Evolutionary conservation across 139 green algal genomes (phyloP), one percentile per base, ranked within the genome.

Genomic region (Gonium pectorale): DNA sequence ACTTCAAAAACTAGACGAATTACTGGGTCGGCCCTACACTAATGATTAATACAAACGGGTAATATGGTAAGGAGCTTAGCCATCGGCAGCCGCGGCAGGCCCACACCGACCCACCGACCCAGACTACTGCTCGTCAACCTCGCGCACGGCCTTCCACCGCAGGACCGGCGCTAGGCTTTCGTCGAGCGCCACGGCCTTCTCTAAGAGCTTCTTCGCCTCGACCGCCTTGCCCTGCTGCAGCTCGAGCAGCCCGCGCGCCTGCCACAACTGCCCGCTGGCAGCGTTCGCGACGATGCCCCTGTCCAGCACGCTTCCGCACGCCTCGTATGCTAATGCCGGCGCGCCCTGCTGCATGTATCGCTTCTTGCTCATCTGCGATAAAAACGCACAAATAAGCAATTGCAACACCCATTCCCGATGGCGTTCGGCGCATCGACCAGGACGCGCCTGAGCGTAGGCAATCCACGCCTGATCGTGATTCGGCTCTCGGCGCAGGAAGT

Each of bases 181-280:
- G 41, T 81, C 73, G 35, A 81, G 73, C 8, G 37, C 15, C 27
- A 81, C 73, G 5, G 73, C 73, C 43, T 87, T 84, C n/a, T 95
- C 92, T 7, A 95, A 69, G 59, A 95, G 81, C 56, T 69, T 27
- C n/a, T 90, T 63, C 0, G 92, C 92, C 21, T 81, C 83, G 27
- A 84, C 51, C 44, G 85, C 63, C 59, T 95, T 94, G 79, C 92
- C 92, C 15, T 77, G 81, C 72, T 95, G 89, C 37, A 95, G 87
- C 66, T 94, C 91, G 70, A 95, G 74, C n/a, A 95, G 79, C 0
- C 92, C 92, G 84, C 70, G 70, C 31, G 46, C 46, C 46, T 79
- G 70, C 70, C 70, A 79, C 19, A 79, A 31, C 49, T 79, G 54
- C 2, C 77, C 73, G 5, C 54, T 41, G 8, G 41, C 7, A 3